Conservation (phyloP, 805 yeast genomes). For the Saccharomycopsis babjevae region DNA sequence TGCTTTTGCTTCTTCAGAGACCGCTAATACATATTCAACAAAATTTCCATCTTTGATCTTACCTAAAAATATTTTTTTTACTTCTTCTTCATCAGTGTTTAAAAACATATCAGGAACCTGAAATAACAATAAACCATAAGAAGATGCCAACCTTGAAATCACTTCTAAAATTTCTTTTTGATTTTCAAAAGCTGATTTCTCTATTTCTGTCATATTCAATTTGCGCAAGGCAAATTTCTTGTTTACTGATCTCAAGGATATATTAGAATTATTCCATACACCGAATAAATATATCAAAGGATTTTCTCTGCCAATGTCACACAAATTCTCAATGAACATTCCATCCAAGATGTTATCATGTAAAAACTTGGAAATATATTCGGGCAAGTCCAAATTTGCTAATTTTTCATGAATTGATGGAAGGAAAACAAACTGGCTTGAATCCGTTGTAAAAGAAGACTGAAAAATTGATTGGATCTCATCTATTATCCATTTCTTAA, state of each 20-base stretch:
- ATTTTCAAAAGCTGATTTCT: slow-evolving; percentile 31
- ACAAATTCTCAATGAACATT: slow-evolving; percentile 43
- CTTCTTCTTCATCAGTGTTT: slow-evolving; percentile 19
- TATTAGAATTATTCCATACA: slow-evolving; percentile 34
- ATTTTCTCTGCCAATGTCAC: slow-evolving; percentile 40
- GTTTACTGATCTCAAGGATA: slow-evolving; percentile 3
- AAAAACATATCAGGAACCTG: slow-evolving; percentile 49
- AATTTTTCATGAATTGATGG: slow-evolving; percentile 1
- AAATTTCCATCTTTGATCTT: slow-evolving; percentile 22
- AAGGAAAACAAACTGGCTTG: slow-evolving; percentile 1
- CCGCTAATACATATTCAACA: slow-evolving; percentile 43
- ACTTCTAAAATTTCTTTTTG: slow-evolving; percentile 37
- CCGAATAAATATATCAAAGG: slow-evolving; percentile 40
- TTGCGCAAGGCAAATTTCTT: slow-evolving; percentile 9
- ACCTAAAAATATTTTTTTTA: slow-evolving; percentile 20
- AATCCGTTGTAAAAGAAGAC: slow-evolving; percentile 1
- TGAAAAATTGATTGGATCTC: slow-evolving; percentile 2
- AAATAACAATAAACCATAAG: slow-evolving; percentile 59
- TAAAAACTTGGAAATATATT: slow-evolving; percentile 1
- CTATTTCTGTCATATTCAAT: slow-evolving; percentile 33
- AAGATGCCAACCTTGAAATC: slow-evolving; percentile 38
- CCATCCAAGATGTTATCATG: slow-evolving; percentile 31
- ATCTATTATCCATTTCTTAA: slow-evolving; percentile 7
- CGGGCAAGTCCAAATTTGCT: background rate
- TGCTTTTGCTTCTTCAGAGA: slow-evolving; percentile 48